Evolutionary conservation across 2,329 filamentous ascomycete species (phyloP).

Genomic region (Emericellopsis cladophorae): DNA sequence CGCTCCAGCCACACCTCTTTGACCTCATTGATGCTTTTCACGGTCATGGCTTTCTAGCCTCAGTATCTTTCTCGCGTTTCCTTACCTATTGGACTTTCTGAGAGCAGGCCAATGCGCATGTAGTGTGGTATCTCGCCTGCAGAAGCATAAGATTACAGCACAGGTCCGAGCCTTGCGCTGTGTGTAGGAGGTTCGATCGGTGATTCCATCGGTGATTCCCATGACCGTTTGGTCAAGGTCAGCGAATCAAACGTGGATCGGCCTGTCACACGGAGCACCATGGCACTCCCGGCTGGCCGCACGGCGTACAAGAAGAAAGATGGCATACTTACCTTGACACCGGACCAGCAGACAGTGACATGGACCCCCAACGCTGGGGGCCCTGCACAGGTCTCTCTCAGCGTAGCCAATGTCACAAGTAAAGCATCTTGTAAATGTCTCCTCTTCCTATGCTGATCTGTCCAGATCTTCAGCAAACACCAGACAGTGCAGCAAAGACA

Average conservation of each 20-base stretch:
- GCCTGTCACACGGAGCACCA: constrained; percentile 12
- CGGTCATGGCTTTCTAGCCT: background rate
- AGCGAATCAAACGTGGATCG: background rate
- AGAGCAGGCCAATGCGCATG: too few species aligned
- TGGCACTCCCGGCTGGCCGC: constrained; percentile 50
- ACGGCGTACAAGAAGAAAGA: constrained; percentile 93
- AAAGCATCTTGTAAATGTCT: constrained; percentile 18
- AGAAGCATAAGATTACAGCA: too few species aligned
- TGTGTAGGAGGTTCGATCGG: too few species aligned
- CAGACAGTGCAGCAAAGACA: constrained; percentile 75
- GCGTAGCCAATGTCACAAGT: constrained; percentile 73
- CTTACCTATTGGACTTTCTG: too few species aligned
- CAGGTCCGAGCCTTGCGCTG: too few species aligned
- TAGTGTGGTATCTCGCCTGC: too few species aligned
- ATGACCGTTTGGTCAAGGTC: too few species aligned
- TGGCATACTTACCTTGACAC: constrained; percentile 64
- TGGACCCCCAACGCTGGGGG: constrained; percentile 66
- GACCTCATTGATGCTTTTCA: background rate
- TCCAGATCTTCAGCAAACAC: constrained; percentile 86
- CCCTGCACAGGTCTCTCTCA: constrained; percentile 54
- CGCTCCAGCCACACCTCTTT: background rate
- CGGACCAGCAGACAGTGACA: constrained; percentile 60
- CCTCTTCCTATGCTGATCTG: background rate
- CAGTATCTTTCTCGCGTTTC: background rate
- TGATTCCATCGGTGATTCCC: too few species aligned